Evolutionary conservation across 164 flowering plant genomes (phyloP), one percentile per base, ranked within the genome.

Genomic region (Echeveria elegans): DNA sequence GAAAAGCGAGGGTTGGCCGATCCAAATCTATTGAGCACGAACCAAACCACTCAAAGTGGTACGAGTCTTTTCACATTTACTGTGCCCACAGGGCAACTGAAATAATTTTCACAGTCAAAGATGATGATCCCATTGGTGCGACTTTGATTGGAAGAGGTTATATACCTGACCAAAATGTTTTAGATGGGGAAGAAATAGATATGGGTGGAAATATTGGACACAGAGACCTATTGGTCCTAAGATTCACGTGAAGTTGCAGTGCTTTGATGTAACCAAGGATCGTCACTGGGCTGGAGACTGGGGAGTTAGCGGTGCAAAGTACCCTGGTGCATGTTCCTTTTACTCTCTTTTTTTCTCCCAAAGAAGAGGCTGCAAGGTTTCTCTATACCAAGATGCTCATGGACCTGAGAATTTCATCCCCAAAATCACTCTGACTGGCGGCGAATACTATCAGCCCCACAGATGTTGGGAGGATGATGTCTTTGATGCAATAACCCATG

Each of bases 391-490:
- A 69, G 94, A 90, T 77, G 84, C 90, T 67, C 94, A 90, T 72
- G 74, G 88, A 59, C 90, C 94, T 0, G 90, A 88, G 41, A 72
- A 76, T 14, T 86, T 85, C 66, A 48, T 82, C 56, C 97, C 97
- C 5, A 75, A 82, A 65, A 86, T 90, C 32, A 85, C 84, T 69
- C 86, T 90, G n/a, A 70, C 89, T 11, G 84, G 81, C 32, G 85
- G 85, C 40, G 74, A 84, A 53, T 18, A 62, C 58, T 90, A 85
- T 60, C 83, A 86, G 78, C 89, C 92, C 19, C 82, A 79, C 45
- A 77, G 88, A 64, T 86, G 89, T 43, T 88, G 96, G 96, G 96
- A 88, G 72, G 92, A 86, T 70, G 92, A 86, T 70, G 34, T 88
- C 9, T 88, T 87, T 72, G 91, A 88, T 77, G 92, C 96, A 21